phyloP scores from a whole-genome alignment of 2,329 filamentous ascomycete species.

The Microdochium nivale region DNA sequence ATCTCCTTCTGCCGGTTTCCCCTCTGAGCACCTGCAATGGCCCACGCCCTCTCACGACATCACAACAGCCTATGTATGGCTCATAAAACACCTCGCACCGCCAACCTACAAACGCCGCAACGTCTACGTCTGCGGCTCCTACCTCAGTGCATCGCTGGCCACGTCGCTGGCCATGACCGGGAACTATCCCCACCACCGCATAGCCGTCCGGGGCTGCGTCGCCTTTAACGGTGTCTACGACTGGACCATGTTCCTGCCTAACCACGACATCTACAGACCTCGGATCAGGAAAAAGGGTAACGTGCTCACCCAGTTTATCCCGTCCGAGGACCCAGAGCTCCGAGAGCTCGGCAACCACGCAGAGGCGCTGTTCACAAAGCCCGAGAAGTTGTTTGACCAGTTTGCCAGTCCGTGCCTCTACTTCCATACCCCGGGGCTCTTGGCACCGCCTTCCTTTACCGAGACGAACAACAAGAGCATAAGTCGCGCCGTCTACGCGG shows the following conservation, averaged over 20 bases:
- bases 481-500: neutral
- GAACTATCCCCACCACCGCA: slow-evolving; percentile 28
- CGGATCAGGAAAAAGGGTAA: slow-evolving; percentile 4
- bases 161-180: slow-evolving; percentile 50
- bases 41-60: slow-evolving; percentile 50
- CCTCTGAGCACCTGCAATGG: slow-evolving; percentile 30
- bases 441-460: slow-evolving; percentile 34
- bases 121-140: slow-evolving; percentile 45
- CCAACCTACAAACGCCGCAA: slow-evolving; percentile 24
- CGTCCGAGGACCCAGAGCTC: slow-evolving; percentile 22
- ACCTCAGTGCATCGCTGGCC: slow-evolving; percentile 49
- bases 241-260: slow-evolving; percentile 52
- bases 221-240: slow-evolving; percentile 55
- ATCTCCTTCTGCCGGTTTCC: slow-evolving; percentile 1
- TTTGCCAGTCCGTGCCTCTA: slow-evolving; percentile 52
- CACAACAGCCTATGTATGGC: slow-evolving; percentile 44
- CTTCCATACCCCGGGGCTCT: slow-evolving; percentile 43
- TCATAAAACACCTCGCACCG: slow-evolving; percentile 34
- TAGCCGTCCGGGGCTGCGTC: slow-evolving; percentile 44
- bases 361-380: slow-evolving; percentile 35
- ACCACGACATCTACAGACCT: slow-evolving; percentile 35
- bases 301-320: slow-evolving; percentile 10
- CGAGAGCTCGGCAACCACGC: slow-evolving; percentile 25
- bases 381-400: slow-evolving; percentile 45
- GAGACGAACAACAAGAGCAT: neutral